Percentiles rank a stretch among this genome's conserved stretches.
These are phyloP conservation scores for Endotrypanum monterogeii DNA, from an alignment of 208 protist genomes.

Conservation along the genomic window DNA sequence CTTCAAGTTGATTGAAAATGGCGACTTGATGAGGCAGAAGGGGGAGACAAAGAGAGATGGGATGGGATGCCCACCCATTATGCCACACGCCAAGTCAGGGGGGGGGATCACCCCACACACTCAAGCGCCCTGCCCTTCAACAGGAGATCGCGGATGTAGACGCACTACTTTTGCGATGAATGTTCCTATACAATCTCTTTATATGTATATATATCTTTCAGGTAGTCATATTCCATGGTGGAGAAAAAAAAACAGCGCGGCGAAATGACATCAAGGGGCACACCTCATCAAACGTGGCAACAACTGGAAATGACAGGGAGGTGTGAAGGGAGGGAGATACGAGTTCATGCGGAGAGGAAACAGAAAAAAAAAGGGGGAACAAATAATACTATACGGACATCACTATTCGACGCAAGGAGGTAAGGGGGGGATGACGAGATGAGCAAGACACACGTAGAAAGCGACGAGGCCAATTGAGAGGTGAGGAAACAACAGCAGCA, in stretches of 20 bases:
- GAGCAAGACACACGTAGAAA: background rate
- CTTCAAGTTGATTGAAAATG: background rate
- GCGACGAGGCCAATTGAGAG: background rate
- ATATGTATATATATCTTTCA: background rate
- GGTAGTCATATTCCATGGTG: background rate
- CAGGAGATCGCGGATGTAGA: background rate
- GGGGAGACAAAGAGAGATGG: background rate
- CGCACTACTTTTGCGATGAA: background rate
- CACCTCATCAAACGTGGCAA: background rate
- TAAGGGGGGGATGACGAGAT: too few species aligned
- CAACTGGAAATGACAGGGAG: background rate
- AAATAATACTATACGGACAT: too few species aligned
- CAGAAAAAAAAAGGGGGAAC: constrained; percentile 11
- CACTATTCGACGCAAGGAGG: too few species aligned
- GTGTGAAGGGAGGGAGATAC: background rate
- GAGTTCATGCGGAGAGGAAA: constrained; percentile 2
- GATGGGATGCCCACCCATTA: too few species aligned
- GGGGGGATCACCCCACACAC: background rate
- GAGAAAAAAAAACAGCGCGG: background rate
- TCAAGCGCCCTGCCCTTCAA: background rate
- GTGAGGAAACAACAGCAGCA: background rate
- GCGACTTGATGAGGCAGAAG: background rate
- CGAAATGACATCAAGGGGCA: background rate
- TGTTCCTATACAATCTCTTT: background rate
- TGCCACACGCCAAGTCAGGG: background rate